Base-by-base conservation (phyloP, 2,329 filamentous ascomycete species). In the Trichoderma sp. region DNA sequence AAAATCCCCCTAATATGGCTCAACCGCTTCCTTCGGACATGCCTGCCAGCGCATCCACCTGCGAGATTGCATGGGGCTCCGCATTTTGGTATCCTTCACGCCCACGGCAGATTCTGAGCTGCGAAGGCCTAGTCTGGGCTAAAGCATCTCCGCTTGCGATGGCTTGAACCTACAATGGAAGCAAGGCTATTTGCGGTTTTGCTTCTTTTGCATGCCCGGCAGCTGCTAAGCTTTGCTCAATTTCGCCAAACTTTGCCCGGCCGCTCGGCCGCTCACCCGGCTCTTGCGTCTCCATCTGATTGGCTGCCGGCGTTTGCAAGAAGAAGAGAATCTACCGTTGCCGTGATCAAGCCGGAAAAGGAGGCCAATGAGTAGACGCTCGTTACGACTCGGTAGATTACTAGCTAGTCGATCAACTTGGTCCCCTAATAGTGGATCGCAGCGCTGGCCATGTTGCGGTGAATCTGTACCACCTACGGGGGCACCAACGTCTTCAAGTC, bases 11-110 rank as follows among this genome's bases (percentile, higher is more conserved):
- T 53, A 61, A 51, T 51, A 62, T 69, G 39, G 56, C 66, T 69
- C 66, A 51, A 36, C 66, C 66, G 57, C 66, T 69, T 51, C 12
- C 28, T 62, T 61, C 57, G 66, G 57, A 43, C 24, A 61, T 34
- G 66, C 57, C 34, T 69, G 66, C 66, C 66, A 69, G 66, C 66
- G 57, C 66, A 69, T 69, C 66, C 66, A 69, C 66, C 66, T 51
- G 57, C 36, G 66, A 69, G 57, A 69, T 69, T 69, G 39, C 66
- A 69, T 53, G 66, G 57, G 66, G 57, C 66, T 69, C 66, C 66
- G 66, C 66, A 69, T 36, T 69, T 62, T 69, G 36, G 39, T 61
- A 34, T 69, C 28, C 56, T 69, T 51, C 53, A 60, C 26, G 53
- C 66, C 43, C 34, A 58, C 51, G 64, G 64, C 57, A 58, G 32